phyloP scores from a whole-genome alignment of 345 rosid species.

The Cardamine chenopodiifolia region DNA sequence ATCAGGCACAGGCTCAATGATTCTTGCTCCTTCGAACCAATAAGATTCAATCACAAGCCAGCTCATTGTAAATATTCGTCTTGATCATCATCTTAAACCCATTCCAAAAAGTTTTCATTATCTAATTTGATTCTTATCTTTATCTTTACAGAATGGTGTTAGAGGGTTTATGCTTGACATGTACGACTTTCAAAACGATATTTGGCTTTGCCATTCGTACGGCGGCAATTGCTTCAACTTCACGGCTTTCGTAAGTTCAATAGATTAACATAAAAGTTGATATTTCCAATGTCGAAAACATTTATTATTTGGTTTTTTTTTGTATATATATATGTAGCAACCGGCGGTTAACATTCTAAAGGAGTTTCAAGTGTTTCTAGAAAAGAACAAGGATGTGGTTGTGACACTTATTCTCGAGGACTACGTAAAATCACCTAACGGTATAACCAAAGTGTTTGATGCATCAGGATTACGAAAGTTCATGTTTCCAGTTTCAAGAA shows the following conservation, averaged over 20 bases:
- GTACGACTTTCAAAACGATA: constrained; percentile 76
- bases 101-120: neutral
- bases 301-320: neutral
- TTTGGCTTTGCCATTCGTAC: constrained; percentile 91
- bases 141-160: constrained; percentile 66
- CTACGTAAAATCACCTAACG: constrained; percentile 71
- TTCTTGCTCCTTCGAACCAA: constrained; percentile 74
- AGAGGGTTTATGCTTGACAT: constrained; percentile 92
- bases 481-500: constrained; percentile 76
- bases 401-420: constrained; percentile 82
- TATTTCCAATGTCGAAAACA: neutral
- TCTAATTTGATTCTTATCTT: neutral
- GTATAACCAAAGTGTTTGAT: constrained; percentile 67
- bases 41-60: constrained; percentile 80
- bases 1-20: constrained; percentile 61
- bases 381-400: constrained; percentile 64
- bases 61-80: constrained; percentile 56
- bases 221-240: constrained; percentile 63
- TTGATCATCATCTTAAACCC: neutral
- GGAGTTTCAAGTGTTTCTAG: constrained; percentile 64
- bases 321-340: constrained; percentile 45
- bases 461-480: constrained; percentile 68
- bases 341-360: constrained; percentile 71
- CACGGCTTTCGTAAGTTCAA: constrained; percentile 78
- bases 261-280: neutral